Evolutionary conservation across 75 land plant species (phyloP), one percentile per base, ranked within the genome.

Genomic region (Picea glauca): DNA sequence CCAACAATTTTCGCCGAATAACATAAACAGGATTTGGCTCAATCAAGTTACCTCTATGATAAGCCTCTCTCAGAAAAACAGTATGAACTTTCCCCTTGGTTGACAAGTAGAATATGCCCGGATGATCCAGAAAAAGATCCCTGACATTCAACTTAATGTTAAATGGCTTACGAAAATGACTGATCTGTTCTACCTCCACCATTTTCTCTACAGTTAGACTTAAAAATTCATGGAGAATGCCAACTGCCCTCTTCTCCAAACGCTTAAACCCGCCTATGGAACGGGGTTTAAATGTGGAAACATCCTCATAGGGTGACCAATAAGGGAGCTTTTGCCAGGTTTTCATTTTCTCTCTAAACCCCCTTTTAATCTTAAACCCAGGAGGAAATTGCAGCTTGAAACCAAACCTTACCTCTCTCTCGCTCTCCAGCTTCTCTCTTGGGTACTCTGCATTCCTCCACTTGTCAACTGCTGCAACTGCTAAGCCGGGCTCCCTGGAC

Each of bases 31-130:
- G 88, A 77, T 90, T 85, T 0, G 86, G 86, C 61, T 89, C 90
- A 32, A 91, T 70, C 84, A 93, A 80, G 21, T 77, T 80, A n/a
- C 90, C 89, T 73, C 78, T 85, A 14, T 74, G 12, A 78, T 84
- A 91, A 32, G 88, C 88, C 75, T 94, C 96, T 31, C 93, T 88
- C 54, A 94, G 86, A 78, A 88, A 86, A 60, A 92, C 89, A 20
- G 84, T 90, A 58, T 89, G 88, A 0, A 76, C 82, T 40, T 77
- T 78, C 23, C 91, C 96, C 78, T 84, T 92, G 0, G 88, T 87
- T n/a, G 89, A 90, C 33, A 94, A 58, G 78, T 94, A 94, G 58
- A 94, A 94, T 3, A 94, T 91, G 18, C 96, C 96, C 17, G 92
- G 92, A 38, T 92, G 90, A 40, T 89, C 87, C 66, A 90, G 73